Conservation (phyloP, 1,284 basidiomycete species). For the Testicularia cyperi region DNA sequence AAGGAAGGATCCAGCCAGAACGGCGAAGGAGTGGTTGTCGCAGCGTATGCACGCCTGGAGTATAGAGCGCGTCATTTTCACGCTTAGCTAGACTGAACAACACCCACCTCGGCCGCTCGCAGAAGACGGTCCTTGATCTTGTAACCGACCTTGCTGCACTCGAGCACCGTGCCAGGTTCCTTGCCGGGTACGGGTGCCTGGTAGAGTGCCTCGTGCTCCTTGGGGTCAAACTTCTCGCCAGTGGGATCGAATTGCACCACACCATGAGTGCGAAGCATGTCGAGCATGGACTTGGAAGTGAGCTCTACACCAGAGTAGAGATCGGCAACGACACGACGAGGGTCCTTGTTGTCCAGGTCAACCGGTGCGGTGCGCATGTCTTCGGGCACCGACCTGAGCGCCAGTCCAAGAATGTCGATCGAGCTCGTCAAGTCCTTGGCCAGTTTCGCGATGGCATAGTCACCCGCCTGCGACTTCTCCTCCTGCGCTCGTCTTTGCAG, state of each 20-base stretch:
- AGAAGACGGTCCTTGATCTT: constrained; percentile 68
- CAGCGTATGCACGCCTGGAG: too few relatives aligned
- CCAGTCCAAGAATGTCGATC: constrained; percentile 85
- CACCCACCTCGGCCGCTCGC: constrained; percentile 93
- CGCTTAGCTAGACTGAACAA: constrained; percentile 69
- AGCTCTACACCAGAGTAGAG: constrained; percentile 80
- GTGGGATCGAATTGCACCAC: constrained; percentile 87
- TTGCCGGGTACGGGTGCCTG: constrained; percentile 85
- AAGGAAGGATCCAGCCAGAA: too few relatives aligned
- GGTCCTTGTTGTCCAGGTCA: constrained; percentile 52
- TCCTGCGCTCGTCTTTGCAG: constrained; percentile 83
- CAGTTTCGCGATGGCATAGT: constrained; percentile 89
- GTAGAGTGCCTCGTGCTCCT: constrained; percentile 90
- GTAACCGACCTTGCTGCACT: constrained; percentile 85
- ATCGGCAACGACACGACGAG: constrained; percentile 47
- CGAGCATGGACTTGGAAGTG: constrained; percentile 83
- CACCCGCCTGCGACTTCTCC: constrained; percentile 87
- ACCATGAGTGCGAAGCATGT: constrained; percentile 87
- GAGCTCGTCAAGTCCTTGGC: constrained; percentile 86
- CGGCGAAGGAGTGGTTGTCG: too few relatives aligned
- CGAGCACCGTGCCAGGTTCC: constrained; percentile 83
- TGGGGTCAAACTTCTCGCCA: constrained; percentile 91
- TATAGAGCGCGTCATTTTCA: too few relatives aligned
- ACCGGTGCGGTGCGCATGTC: constrained; percentile 55
- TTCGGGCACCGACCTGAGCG: constrained; percentile 76